phyloP scores from a whole-genome alignment of 345 rosid genomes.

The Salix dunnii region DNA sequence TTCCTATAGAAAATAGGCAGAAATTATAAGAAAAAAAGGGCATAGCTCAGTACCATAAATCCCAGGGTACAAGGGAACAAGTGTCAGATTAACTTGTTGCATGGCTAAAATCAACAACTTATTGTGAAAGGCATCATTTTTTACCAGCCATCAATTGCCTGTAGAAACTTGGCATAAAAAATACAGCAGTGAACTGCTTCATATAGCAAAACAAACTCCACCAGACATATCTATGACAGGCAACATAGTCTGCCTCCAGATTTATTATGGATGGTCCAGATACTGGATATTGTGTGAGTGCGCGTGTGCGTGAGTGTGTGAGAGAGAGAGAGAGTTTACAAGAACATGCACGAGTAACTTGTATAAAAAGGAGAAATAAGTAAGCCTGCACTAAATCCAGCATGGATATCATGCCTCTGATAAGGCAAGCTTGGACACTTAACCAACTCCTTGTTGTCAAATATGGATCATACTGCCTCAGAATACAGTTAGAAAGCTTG shows the following conservation, averaged over 20 bases:
- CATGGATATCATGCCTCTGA: not conserved
- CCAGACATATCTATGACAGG: not conserved
- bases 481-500: not conserved
- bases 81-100: not conserved
- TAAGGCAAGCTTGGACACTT: not conserved
- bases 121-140: not conserved
- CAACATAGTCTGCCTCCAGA: not conserved
- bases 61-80: not conserved
- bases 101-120: not conserved
- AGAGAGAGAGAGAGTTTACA: not conserved
- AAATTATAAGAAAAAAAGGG: not conserved
- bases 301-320: too few species aligned
- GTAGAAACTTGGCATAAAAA: not conserved
- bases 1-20: slow-evolving; percentile 53
- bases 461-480: not conserved
- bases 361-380: not conserved
- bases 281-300: not conserved
- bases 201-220: not conserved
- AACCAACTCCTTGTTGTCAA: not conserved
- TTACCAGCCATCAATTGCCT: not conserved
- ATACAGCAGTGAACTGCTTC: not conserved
- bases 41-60: not conserved
- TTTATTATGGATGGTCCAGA: not conserved
- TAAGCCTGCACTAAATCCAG: not conserved
- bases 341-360: not conserved